phyloP scores from a whole-genome alignment of 106 monocot species.

The Agapanthus africanus region DNA sequence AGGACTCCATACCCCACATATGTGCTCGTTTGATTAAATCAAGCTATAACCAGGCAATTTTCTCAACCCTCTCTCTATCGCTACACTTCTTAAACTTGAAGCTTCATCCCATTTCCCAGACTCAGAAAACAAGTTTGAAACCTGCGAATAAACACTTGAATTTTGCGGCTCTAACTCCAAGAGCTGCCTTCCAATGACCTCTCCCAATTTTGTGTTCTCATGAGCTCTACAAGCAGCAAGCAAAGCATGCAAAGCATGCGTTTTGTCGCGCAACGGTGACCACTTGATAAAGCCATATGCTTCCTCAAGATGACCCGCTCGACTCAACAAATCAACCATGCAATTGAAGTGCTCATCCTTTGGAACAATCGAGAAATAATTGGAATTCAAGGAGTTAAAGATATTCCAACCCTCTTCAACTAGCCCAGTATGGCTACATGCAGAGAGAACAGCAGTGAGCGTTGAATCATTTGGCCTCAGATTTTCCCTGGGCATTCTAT shows the following conservation, averaged over 20 bases:
- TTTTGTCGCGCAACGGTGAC: conserved; percentile 21
- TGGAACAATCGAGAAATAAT: conserved; percentile 22
- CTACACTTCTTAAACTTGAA: conserved; percentile 22
- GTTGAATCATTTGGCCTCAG: conserved; percentile 33
- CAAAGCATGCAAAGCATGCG: conserved; percentile 34
- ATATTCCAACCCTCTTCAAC: conserved; percentile 52
- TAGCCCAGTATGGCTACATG: conserved; percentile 53
- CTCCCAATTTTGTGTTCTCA: conserved; percentile 37
- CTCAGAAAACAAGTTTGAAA: conserved; percentile 39
- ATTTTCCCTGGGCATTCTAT: conserved; percentile 38
- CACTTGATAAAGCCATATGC: conserved; percentile 34
- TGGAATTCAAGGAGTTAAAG: conserved; percentile 32
- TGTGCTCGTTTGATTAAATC: no score
- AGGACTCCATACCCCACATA: no score
- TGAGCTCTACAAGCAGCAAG: conserved; percentile 49
- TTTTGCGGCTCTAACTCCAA: conserved; percentile 33
- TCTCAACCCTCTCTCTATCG: conserved; percentile 23
- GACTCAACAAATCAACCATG: conserved; percentile 55
- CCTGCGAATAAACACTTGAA: conserved; percentile 28
- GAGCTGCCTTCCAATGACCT: conserved; percentile 30
- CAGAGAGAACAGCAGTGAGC: conserved; percentile 52
- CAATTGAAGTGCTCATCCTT: conserved; percentile 48
- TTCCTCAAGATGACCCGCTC: conserved; percentile 49
- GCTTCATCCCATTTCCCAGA: conserved; percentile 39
- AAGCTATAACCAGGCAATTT: conserved; percentile 39